These are phyloP conservation scores for Trichoderma harzianum DNA, from an alignment of 2,329 filamentous ascomycete species.

Conservation along the genomic window DNA sequence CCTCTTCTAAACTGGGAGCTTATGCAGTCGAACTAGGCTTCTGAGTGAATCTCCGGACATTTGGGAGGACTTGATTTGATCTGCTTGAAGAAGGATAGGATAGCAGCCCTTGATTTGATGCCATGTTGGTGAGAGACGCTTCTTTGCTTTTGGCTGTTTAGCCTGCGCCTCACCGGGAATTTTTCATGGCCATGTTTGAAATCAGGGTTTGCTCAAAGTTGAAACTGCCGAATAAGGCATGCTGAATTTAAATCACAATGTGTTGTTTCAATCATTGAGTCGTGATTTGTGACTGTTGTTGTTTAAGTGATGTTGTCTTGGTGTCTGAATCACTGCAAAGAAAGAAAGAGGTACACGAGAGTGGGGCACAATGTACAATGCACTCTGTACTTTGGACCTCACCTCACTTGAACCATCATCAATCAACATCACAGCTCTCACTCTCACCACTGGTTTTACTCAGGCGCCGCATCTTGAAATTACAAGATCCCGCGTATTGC, in stretches of 20 bases:
- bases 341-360: neutral
- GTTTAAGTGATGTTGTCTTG: neutral
- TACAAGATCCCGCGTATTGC: neutral
- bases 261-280: neutral
- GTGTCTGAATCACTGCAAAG: neutral
- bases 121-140: neutral
- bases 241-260: neutral
- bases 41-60: neutral
- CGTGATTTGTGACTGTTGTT: neutral
- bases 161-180: neutral
- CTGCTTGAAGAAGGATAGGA: neutral
- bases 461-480: neutral
- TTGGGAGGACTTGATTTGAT: neutral
- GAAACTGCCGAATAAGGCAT: neutral
- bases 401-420: neutral
- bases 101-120: neutral
- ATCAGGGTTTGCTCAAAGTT: neutral
- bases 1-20: slow-evolving; percentile 1
- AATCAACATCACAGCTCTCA: neutral
- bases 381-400: neutral
- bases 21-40: accelerated
- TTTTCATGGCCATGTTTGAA: neutral
- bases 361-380: neutral
- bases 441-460: neutral
- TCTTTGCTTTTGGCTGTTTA: neutral